phyloP scores from a whole-genome alignment of 1,284 basidiomycete genomes.

The Boletus semigastroideus region DNA sequence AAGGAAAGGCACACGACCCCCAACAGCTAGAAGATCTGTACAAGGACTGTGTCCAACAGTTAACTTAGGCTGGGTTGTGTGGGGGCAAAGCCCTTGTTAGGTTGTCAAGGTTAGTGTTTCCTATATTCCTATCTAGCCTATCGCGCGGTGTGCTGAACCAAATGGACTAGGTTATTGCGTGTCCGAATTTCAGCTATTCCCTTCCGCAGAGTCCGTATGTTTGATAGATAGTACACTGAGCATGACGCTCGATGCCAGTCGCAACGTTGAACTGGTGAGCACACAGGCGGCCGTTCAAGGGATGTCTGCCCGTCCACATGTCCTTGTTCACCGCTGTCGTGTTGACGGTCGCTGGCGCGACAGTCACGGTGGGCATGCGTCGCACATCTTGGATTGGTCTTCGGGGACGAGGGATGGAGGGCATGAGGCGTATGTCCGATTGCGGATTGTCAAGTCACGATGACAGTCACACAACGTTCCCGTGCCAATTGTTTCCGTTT shows the following conservation, averaged over 20 bases:
- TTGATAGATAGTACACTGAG: conserved; percentile 74
- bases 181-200: conserved; percentile 64
- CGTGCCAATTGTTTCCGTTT: too few relatives aligned
- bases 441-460: conserved; percentile 71
- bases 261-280: conserved; percentile 54
- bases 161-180: conserved; percentile 55
- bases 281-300: conserved; percentile 43
- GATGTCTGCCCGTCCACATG: conserved; percentile 24
- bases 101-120: too few relatives aligned
- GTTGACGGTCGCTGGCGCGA: conserved; percentile 27
- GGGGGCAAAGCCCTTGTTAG: too few relatives aligned
- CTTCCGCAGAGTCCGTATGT: conserved; percentile 74
- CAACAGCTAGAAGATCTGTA: too few relatives aligned
- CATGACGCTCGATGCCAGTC: conserved; percentile 60
- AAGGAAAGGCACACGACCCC: too few relatives aligned
- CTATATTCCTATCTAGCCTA: too few relatives aligned
- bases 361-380: conserved; percentile 77
- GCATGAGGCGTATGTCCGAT: conserved; percentile 66
- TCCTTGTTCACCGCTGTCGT: too few relatives aligned
- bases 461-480: too few relatives aligned
- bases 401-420: conserved; percentile 54
- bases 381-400: conserved; percentile 80
- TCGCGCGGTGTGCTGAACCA: conserved; percentile 1
- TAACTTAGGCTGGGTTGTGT: too few relatives aligned
- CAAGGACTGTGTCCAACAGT: too few relatives aligned